Base-by-base conservation (phyloP, 805 yeast genomes). In the Vanderwaltozyma polyspora region DNA sequence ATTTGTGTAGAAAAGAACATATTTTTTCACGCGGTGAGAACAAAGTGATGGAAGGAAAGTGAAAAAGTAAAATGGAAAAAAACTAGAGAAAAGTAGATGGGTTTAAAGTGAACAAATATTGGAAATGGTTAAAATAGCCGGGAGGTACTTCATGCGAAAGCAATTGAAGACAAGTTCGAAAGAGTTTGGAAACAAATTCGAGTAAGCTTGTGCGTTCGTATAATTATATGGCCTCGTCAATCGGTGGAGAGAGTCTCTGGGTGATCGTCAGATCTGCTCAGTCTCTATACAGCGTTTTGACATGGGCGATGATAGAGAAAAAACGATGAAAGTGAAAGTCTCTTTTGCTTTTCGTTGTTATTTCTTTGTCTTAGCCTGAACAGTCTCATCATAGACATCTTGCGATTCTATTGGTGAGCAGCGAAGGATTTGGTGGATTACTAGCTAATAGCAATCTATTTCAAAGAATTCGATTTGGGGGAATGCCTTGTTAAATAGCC, bases 371-470 rank as follows among this genome's bases (percentile, higher is more conserved):
- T 36, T 38, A 47, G 43, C 57, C 55, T 49, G 57, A 52, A 52
- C 55, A 50, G 57, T 46, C 57, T 49, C 41, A 51, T 48, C 49
- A 37, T 45, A 46, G 53, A 42, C 51, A 48, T 51, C 52, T 45
- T 47, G 49, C 46, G 52, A 50, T 46, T 48, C 52, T 49, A 44
- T 47, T 45, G 51, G 49, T 49, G 48, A 43, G 58, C 58, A 47
- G 50, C 44, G 58, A 43, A 48, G 58, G 57, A 49, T 52, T 52
- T 51, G 48, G 55, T 52, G 58, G 58, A 51, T 47, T 49, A 46
- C 52, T 48, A 48, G 52, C 52, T 42, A 40, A 45, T 48, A 39
- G 52, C 50, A 48, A 48, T 42, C 47, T 40, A 44, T 41, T 43
- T 41, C 44, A 45, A 48, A 45, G 46, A 48, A 46, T 41, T 41